A percentile compares a stretch with the other conserved stretches of the same genome.
phyloP scores from a whole-genome alignment of 2,329 filamentous ascomycete species.

The Alternaria rosae region DNA sequence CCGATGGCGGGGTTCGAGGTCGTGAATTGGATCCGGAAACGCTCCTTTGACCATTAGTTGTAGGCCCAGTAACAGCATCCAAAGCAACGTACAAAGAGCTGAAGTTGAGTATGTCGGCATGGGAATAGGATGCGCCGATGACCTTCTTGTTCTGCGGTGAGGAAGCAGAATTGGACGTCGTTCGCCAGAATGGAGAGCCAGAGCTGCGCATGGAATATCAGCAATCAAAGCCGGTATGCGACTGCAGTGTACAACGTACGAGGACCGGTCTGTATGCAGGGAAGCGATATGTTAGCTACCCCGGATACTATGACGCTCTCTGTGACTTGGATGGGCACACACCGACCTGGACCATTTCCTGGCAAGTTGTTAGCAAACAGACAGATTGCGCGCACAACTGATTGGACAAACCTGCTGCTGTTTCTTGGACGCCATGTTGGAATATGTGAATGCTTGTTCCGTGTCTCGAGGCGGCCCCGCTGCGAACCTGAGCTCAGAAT shows the following conservation, averaged over 20 bases:
- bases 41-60: slow-evolving; percentile 57
- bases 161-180: slow-evolving; percentile 55
- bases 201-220: slow-evolving; percentile 64
- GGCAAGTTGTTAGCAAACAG: slow-evolving; percentile 38
- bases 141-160: slow-evolving; percentile 70
- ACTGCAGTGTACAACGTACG: slow-evolving; percentile 35
- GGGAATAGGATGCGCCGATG: slow-evolving; percentile 93
- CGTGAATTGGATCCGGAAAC: slow-evolving; percentile 68
- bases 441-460: slow-evolving; percentile 4
- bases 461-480: slow-evolving; percentile 23
- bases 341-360: slow-evolving; percentile 99
- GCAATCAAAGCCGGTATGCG: neutral
- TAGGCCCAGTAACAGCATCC: neutral
- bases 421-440: slow-evolving; percentile 55
- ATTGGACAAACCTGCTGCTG: slow-evolving; percentile 53
- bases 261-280: slow-evolving; percentile 44
- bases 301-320: slow-evolving; percentile 34
- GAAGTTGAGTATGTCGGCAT: slow-evolving; percentile 92
- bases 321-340: slow-evolving; percentile 57
- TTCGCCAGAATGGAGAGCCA: slow-evolving; percentile 87
- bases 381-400: neutral
- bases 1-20: slow-evolving; percentile 75
- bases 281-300: slow-evolving; percentile 48
- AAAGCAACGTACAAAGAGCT: slow-evolving; percentile 70
- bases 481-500: slow-evolving; percentile 20